Evolutionary conservation across 192 early-diverging fungal species (phyloP).

Genomic region (Spinellus fusiger): DNA sequence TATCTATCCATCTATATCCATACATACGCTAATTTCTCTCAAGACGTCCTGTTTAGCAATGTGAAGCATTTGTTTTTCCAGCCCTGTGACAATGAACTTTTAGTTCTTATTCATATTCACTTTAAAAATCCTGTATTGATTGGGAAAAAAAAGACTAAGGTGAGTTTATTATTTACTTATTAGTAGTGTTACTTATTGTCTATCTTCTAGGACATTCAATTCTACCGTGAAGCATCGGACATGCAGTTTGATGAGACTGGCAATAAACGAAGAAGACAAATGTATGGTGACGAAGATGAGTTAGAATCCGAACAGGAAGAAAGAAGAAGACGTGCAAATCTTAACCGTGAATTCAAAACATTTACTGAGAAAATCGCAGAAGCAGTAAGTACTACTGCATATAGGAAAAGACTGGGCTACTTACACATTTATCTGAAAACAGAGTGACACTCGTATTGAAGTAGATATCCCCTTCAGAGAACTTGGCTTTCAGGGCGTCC

Average conservation of each 20-base stretch:
- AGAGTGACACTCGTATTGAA: constrained; percentile 76
- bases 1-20: not conserved
- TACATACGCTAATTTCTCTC: not conserved
- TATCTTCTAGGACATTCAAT: constrained; percentile 81
- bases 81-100: constrained; percentile 93
- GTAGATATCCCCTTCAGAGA: constrained; percentile 93
- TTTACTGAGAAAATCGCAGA: constrained; percentile 91
- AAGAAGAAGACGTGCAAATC: constrained; percentile 66
- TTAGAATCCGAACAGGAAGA: constrained; percentile 94
- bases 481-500: constrained; percentile 92
- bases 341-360: constrained; percentile 91
- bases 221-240: constrained; percentile 95
- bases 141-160: constrained; percentile 95
- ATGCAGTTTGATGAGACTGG: constrained; percentile 96
- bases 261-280: constrained; percentile 76
- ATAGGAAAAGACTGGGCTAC: not conserved
- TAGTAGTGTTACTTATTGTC: constrained; percentile 1
- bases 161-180: constrained; percentile 3
- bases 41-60: constrained; percentile 94
- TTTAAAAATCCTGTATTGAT: constrained; percentile 96
- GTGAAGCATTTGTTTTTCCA: constrained; percentile 98
- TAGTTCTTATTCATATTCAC: constrained; percentile 93
- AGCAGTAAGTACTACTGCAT: constrained; percentile 40
- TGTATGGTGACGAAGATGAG: constrained; percentile 99
- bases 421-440: not conserved